Evolutionary conservation across 768 basidiomycete species (phyloP).

Genomic region (Suillus americanus): DNA sequence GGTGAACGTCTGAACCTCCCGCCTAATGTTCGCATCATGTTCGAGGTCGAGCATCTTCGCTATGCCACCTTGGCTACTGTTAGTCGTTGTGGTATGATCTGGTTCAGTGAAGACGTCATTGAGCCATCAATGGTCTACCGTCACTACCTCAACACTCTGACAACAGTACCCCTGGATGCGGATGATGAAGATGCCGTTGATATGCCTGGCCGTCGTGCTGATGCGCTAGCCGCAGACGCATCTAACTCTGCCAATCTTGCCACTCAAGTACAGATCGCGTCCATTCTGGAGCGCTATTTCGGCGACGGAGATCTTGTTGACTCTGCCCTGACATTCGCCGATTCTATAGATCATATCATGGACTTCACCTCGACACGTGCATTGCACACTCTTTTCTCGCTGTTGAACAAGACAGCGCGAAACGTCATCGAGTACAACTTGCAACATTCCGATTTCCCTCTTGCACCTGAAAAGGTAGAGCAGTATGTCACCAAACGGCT

Average conservation of each 20-base stretch:
- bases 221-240: constrained; percentile 43
- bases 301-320: constrained; percentile 78
- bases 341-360: constrained; percentile 96
- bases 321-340: constrained; percentile 75
- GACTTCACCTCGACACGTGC: constrained; percentile 93
- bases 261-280: constrained; percentile 75
- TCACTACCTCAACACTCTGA: constrained; percentile 80
- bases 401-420: constrained; percentile 93
- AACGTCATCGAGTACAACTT: constrained; percentile 93
- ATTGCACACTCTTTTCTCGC: constrained; percentile 93
- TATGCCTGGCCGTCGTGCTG: constrained; percentile 58
- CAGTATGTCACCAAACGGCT: constrained; percentile 90
- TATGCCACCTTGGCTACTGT: constrained; percentile 98
- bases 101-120: constrained; percentile 98
- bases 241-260: constrained; percentile 59
- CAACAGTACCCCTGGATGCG: constrained; percentile 74
- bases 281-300: constrained; percentile 81
- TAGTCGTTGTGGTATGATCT: constrained; percentile 99
- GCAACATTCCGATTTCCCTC: constrained; percentile 94
- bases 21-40: constrained; percentile 97
- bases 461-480: constrained; percentile 80
- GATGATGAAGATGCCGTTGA: constrained; percentile 83
- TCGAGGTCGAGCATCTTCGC: constrained; percentile 96
- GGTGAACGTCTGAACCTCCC: constrained; percentile 97
- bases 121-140: constrained; percentile 89